Evolutionary conservation across 768 basidiomycete genomes (phyloP).

Genomic region (Paxillus ammoniavirescens): DNA sequence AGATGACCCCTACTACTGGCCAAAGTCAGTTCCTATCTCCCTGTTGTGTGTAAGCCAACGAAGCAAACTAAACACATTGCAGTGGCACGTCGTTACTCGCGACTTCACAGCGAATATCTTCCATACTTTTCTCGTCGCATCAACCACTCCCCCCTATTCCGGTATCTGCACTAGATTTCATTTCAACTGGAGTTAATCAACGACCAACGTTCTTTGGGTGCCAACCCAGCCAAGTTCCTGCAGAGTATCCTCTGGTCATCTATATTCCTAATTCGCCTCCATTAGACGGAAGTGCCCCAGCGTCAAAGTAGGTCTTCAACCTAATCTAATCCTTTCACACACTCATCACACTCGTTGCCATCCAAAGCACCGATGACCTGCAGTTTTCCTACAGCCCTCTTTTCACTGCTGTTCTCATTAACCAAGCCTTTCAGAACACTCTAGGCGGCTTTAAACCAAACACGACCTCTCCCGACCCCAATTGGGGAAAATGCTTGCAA

Average conservation of each 20-base stretch:
- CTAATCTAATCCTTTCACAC: neutral
- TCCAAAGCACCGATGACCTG: slow-evolving; percentile 52
- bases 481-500: slow-evolving; percentile 57
- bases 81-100: slow-evolving; percentile 55
- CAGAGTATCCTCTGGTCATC: slow-evolving; percentile 65
- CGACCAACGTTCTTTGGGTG: slow-evolving; percentile 84
- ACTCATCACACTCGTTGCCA: slow-evolving; percentile 1
- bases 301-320: slow-evolving; percentile 51
- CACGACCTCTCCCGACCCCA: slow-evolving; percentile 50
- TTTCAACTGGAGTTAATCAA: slow-evolving; percentile 58
- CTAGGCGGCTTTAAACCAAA: slow-evolving; percentile 62
- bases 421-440: slow-evolving; percentile 56
- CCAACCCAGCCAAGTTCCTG: slow-evolving; percentile 45
- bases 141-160: slow-evolving; percentile 68
- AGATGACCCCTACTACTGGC: slow-evolving; percentile 60
- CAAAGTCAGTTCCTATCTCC: slow-evolving; percentile 48
- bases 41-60: neutral
- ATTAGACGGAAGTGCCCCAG: slow-evolving; percentile 54
- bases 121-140: slow-evolving; percentile 47
- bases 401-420: slow-evolving; percentile 56
- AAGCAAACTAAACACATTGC: slow-evolving; percentile 1
- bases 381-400: slow-evolving; percentile 56
- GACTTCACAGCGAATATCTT: slow-evolving; percentile 43
- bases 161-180: slow-evolving; percentile 46
- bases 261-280: slow-evolving; percentile 82